These are phyloP conservation scores for Fraxinus albicans DNA, from an alignment of 305 asterid species.

Conservation along the genomic window DNA sequence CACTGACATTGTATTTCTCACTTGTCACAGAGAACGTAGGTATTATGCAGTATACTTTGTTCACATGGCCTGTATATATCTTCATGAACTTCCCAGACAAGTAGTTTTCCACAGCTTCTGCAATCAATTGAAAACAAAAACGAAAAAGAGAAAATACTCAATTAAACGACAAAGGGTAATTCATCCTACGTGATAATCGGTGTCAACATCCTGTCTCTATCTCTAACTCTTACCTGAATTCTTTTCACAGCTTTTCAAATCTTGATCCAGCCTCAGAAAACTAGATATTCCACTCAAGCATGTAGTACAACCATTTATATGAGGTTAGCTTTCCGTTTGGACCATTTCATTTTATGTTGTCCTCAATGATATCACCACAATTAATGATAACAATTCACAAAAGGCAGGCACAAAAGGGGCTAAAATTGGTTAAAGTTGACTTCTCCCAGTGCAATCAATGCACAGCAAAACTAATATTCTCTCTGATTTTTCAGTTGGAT, in stretches of 20 bases:
- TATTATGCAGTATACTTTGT: conserved; percentile 60
- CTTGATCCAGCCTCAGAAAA: not conserved
- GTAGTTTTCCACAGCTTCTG: conserved; percentile 91
- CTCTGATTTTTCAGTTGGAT: not conserved
- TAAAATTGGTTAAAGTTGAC: not conserved
- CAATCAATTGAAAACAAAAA: conserved; percentile 8
- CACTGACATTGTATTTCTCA: conserved; percentile 81
- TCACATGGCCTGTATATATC: conserved; percentile 64
- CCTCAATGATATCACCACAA: not conserved
- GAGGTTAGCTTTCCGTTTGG: not conserved
- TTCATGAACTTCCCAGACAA: conserved; percentile 62
- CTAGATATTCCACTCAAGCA: no score
- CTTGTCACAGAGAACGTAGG: conserved; percentile 71
- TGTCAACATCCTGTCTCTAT: not conserved
- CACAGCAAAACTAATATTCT: not conserved
- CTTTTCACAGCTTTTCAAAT: not conserved
- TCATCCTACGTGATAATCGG: not conserved
- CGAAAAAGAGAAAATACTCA: no score
- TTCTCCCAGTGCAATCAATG: not conserved
- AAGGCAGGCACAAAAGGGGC: not conserved
- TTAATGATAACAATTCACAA: not conserved
- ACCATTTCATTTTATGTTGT: not conserved
- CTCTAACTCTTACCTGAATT: not conserved
- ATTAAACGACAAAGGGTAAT: no score
- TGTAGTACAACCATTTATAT: not conserved